phyloP scores from a whole-genome alignment of 2,329 filamentous ascomycete genomes.

The Trichocomaceae sp. region DNA sequence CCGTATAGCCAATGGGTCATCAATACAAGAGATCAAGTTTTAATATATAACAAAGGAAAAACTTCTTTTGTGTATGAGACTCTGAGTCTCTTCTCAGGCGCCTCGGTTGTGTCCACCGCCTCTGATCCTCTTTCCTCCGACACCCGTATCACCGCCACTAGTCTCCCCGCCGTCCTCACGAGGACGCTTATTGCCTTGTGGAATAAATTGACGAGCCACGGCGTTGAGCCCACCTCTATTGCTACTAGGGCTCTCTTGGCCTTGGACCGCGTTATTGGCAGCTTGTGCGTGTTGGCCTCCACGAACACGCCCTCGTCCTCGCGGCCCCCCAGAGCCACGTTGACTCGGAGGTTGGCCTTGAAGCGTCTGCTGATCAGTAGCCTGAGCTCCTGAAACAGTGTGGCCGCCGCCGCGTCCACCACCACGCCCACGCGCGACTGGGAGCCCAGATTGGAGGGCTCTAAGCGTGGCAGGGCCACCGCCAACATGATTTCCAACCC shows the following conservation, averaged over 20 bases:
- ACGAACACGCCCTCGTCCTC: conserved; percentile 32
- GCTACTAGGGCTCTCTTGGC: conserved; percentile 23
- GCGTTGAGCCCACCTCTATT: conserved; percentile 43
- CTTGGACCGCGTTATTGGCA: conserved; percentile 24
- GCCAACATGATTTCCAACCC: conserved; percentile 18
- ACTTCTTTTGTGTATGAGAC: conserved; percentile 5
- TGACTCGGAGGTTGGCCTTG: conserved; percentile 7
- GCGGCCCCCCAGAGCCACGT: conserved; percentile 17
- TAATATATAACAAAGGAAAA: conserved; percentile 14
- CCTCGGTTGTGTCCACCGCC: conserved; percentile 35
- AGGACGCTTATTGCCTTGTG: conserved; percentile 50
- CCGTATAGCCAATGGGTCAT: conserved; percentile 4
- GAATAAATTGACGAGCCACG: conserved; percentile 49
- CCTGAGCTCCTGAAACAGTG: not conserved
- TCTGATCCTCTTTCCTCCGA: conserved; percentile 41
- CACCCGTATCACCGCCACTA: conserved; percentile 18
- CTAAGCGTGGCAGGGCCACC: conserved; percentile 37
- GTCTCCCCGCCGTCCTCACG: conserved; percentile 45
- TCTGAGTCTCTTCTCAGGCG: conserved; percentile 15
- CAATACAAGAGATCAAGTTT: conserved; percentile 8
- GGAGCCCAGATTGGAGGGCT: conserved; percentile 40
- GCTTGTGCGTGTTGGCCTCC: conserved; percentile 26
- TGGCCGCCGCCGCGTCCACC: conserved; percentile 22
- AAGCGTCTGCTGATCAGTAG: conserved; percentile 3
- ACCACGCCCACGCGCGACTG: conserved; percentile 38